Evolutionary conservation across 768 basidiomycete genomes (phyloP).

Genomic region (Boletus subparvulus): DNA sequence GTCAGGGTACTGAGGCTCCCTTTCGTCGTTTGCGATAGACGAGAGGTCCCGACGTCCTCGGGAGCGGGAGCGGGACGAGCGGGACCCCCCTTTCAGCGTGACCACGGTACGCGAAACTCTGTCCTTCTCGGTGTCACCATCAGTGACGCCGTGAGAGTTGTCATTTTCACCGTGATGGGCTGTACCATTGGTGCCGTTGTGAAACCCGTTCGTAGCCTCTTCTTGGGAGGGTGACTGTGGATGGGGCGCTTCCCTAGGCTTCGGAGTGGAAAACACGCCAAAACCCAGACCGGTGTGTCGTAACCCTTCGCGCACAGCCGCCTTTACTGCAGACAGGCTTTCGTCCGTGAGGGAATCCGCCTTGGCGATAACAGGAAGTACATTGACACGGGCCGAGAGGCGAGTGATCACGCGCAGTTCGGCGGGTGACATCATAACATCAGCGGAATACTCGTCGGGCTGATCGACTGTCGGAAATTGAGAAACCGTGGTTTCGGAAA

Average conservation of each 20-base stretch:
- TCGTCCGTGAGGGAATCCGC: slow-evolving; percentile 85
- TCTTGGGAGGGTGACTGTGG: slow-evolving; percentile 17
- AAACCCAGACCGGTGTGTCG: slow-evolving; percentile 67
- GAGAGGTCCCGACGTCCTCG: slow-evolving; percentile 72
- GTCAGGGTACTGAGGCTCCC: slow-evolving; percentile 57
- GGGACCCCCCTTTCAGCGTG: slow-evolving; percentile 48
- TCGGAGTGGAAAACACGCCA: slow-evolving; percentile 66
- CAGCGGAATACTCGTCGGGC: slow-evolving; percentile 46
- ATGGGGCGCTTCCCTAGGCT: slow-evolving; percentile 15
- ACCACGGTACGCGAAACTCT: slow-evolving; percentile 72
- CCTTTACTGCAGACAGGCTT: slow-evolving; percentile 66
- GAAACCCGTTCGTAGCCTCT: slow-evolving; percentile 11
- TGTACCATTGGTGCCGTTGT: slow-evolving; percentile 31
- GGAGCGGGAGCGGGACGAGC: slow-evolving; percentile 63
- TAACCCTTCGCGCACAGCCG: slow-evolving; percentile 68
- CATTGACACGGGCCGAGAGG: slow-evolving; percentile 70
- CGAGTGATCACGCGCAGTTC: slow-evolving; percentile 80
- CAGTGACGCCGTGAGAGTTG: slow-evolving; percentile 27
- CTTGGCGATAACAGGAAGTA: slow-evolving; percentile 78
- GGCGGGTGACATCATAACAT: slow-evolving; percentile 68
- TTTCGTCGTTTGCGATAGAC: slow-evolving; percentile 54
- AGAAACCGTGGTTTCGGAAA: slow-evolving; percentile 67
- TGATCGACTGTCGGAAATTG: slow-evolving; percentile 48
- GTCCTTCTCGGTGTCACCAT: slow-evolving; percentile 49
- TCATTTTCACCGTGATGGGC: slow-evolving; percentile 32